A percentile compares a stretch with the other conserved stretches of the same genome.
Conservation (phyloP, 306 rosid species). For the Hippophae gyantsensis region DNA sequence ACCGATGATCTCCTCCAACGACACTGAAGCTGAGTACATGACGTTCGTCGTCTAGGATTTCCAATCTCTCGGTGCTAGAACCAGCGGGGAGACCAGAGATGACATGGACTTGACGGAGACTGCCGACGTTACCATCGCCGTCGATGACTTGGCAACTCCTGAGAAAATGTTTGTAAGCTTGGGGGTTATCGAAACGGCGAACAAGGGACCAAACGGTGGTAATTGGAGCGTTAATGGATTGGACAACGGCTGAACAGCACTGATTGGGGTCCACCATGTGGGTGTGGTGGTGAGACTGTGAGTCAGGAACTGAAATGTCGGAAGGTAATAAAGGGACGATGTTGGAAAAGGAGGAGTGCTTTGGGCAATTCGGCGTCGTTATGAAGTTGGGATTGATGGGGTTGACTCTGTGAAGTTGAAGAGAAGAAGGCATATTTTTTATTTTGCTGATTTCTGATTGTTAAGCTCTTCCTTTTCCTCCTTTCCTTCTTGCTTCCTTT, state of each 20-base stretch:
- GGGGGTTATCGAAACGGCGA: slow-evolving; percentile 83
- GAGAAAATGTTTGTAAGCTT: slow-evolving; percentile 76
- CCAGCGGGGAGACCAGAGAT: slow-evolving; percentile 88
- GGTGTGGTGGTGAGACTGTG: slow-evolving; percentile 37
- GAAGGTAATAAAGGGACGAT: slow-evolving; percentile 5
- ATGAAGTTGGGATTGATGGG: slow-evolving; percentile 21
- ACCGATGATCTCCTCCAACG: slow-evolving; percentile 85
- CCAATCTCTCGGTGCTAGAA: slow-evolving; percentile 77
- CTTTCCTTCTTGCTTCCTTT: background rate
- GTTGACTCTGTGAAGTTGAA: slow-evolving; percentile 57
- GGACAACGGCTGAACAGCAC: slow-evolving; percentile 73
- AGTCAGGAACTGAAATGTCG: slow-evolving; percentile 31
- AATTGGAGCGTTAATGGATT: slow-evolving; percentile 56
- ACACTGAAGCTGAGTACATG: slow-evolving; percentile 90
- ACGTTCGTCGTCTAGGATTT: slow-evolving; percentile 85
- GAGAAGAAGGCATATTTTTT: slow-evolving; percentile 53
- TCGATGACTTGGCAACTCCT: slow-evolving; percentile 82
- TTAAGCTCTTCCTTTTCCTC: background rate
- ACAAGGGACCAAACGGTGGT: slow-evolving; percentile 75
- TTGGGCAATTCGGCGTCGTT: slow-evolving; percentile 27
- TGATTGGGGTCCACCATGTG: slow-evolving; percentile 44
- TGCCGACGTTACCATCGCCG: slow-evolving; percentile 61
- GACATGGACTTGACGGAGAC: slow-evolving; percentile 61
- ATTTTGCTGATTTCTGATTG: no score
- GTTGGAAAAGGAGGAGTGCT: slow-evolving; percentile 11